phyloP scores from a whole-genome alignment of 2,329 filamentous ascomycete species.

The Alternaria tenuissima region DNA sequence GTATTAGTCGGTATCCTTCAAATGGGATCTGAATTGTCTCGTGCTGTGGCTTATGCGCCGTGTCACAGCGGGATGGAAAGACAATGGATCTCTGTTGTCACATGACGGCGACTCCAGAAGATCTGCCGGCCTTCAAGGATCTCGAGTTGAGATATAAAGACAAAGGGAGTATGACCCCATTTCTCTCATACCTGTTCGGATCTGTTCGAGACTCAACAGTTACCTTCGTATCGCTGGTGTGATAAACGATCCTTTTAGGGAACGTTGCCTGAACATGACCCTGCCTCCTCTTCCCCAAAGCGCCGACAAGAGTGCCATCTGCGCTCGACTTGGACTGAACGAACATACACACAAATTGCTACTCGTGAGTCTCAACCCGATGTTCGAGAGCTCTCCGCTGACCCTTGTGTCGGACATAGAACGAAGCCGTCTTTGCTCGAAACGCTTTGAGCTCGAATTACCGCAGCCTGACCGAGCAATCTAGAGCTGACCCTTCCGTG shows the following conservation, averaged over 20 bases:
- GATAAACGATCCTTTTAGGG: constrained; percentile 1
- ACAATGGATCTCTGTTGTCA: constrained; percentile 30
- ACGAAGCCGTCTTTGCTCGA: constrained; percentile 54
- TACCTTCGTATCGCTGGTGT: neutral
- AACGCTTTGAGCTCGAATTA: constrained; percentile 52
- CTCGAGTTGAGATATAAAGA: constrained; percentile 32
- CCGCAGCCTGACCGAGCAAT: constrained; percentile 51
- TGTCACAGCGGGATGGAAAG: constrained; percentile 29
- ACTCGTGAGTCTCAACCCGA: constrained; percentile 48
- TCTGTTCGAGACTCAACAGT: neutral
- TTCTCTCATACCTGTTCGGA: neutral
- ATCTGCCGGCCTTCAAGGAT: constrained; percentile 15
- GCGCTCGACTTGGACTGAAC: constrained; percentile 53
- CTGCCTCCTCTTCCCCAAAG: constrained; percentile 51
- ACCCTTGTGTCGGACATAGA: constrained; percentile 36
- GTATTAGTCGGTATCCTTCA: constrained; percentile 18
- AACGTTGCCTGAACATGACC: constrained; percentile 24
- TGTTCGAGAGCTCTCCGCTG: constrained; percentile 2
- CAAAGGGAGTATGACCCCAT: neutral
- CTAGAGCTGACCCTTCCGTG: constrained; percentile 40
- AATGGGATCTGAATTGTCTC: constrained; percentile 23
- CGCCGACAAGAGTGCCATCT: constrained; percentile 56
- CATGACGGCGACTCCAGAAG: constrained; percentile 28
- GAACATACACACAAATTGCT: constrained; percentile 55
- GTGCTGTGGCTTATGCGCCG: constrained; percentile 28